Conservation (phyloP, 2,329 filamentous ascomycete genomes). For the Monosporascus sp. region DNA sequence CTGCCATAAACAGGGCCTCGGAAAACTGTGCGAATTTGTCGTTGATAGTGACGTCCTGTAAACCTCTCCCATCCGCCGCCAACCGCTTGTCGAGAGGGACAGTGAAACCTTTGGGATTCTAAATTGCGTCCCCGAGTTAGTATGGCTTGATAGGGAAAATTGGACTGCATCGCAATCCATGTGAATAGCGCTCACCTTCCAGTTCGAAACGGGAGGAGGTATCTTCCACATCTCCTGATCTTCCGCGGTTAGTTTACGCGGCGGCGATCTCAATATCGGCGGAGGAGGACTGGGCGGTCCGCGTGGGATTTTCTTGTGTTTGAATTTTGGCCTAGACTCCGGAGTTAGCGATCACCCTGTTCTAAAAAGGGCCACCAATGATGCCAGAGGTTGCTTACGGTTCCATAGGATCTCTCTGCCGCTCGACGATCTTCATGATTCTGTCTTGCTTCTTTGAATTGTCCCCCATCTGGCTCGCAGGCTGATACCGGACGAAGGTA, state of each 20-base stretch:
- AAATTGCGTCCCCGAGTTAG: neutral
- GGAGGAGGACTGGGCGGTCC: slow-evolving; percentile 89
- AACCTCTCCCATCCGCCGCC: slow-evolving; percentile 82
- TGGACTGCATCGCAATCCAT: too few relatives aligned
- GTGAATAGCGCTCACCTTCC: slow-evolving; percentile 52
- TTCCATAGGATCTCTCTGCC: slow-evolving; percentile 78
- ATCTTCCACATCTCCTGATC: slow-evolving; percentile 97
- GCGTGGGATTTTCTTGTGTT: slow-evolving; percentile 95
- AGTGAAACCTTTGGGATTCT: slow-evolving; percentile 94
- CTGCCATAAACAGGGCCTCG: slow-evolving; percentile 89
- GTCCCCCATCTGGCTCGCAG: slow-evolving; percentile 93
- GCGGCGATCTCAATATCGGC: slow-evolving; percentile 91
- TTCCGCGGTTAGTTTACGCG: slow-evolving; percentile 89
- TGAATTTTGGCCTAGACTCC: slow-evolving; percentile 76
- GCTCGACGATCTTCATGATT: slow-evolving; percentile 97
- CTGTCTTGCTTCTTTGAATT: slow-evolving; percentile 83
- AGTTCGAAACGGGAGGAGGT: slow-evolving; percentile 84
- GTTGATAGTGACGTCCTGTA: slow-evolving; percentile 94
- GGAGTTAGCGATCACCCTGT: slow-evolving; percentile 3
- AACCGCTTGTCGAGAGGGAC: slow-evolving; percentile 92
- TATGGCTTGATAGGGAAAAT: too few relatives aligned
- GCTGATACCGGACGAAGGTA: slow-evolving; percentile 93
- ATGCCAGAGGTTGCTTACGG: neutral
- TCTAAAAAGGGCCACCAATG: neutral
- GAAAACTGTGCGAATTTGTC: slow-evolving; percentile 98